Percentiles rank a stretch among this genome's conserved stretches.
Conservation (phyloP, 306 rosid genomes). For the Lablab purpureus region DNA sequence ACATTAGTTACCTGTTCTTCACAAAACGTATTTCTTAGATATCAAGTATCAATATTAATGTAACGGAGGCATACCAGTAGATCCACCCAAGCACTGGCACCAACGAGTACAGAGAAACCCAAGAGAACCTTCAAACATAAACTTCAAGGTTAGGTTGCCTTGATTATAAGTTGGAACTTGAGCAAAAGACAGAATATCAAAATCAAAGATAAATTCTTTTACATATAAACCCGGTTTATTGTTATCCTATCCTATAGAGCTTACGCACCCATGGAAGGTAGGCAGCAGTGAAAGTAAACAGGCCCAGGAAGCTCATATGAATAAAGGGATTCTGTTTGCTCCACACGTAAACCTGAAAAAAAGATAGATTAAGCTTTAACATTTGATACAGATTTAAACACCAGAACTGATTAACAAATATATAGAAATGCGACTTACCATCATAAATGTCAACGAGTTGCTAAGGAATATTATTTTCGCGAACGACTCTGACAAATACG, state of each 20-base stretch:
- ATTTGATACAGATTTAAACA: not conserved
- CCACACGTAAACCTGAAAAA: conserved; percentile 90
- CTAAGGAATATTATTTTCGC: conserved; percentile 93
- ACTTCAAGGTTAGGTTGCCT: conserved; percentile 27
- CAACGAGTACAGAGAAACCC: conserved; percentile 94
- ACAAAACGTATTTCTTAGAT: conserved; percentile 1
- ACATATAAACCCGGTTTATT: not conserved
- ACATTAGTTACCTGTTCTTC: conserved; percentile 16
- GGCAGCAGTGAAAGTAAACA: conserved; percentile 92
- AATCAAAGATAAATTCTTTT: not conserved
- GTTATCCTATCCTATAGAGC: conserved; percentile 25
- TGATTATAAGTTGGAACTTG: conserved; percentile 25
- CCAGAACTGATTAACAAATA: not conserved
- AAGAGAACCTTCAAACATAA: conserved; percentile 73
- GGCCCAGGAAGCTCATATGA: conserved; percentile 97
- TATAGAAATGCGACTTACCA: conserved; percentile 58
- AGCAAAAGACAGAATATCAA: not conserved
- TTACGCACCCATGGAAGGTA: conserved; percentile 97
- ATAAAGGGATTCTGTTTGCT: conserved; percentile 98
- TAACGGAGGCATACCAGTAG: conserved; percentile 67
- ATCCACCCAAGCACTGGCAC: conserved; percentile 99
- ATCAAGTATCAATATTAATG: conserved; percentile 31
- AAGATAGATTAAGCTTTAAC: conserved; percentile 29
- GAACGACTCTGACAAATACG: conserved; percentile 83
- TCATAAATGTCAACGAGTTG: conserved; percentile 96